Conservation (phyloP, 2,329 filamentous ascomycete species). For the Onygenales sp. region DNA sequence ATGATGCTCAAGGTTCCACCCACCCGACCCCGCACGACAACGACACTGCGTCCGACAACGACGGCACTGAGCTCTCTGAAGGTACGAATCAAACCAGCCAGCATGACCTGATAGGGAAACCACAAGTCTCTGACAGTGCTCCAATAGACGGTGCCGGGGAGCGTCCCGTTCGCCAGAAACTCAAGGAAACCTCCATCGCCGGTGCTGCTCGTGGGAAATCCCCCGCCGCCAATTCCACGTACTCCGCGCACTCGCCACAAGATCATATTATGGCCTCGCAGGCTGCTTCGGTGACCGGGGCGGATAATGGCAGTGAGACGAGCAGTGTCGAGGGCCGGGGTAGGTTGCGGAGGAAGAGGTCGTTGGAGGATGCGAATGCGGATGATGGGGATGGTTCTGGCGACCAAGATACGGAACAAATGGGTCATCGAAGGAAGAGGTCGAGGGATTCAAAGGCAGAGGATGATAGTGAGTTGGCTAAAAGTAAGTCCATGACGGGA, state of each 20-base stretch:
- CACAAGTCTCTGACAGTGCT: conserved; percentile 9
- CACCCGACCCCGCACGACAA: background rate
- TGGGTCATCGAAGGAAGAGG: conserved; percentile 23
- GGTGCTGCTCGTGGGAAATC: conserved; percentile 16
- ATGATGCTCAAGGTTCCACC: background rate
- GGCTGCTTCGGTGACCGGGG: conserved; percentile 5
- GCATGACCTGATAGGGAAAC: conserved; percentile 11
- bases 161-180: conserved; percentile 49
- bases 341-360: conserved; percentile 31
- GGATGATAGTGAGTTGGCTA: conserved; percentile 2
- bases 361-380: conserved; percentile 31
- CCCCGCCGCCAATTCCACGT: conserved; percentile 5
- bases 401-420: conserved; percentile 12
- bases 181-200: conserved; percentile 53
- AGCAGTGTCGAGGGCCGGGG: conserved; percentile 25
- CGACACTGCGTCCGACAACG: background rate
- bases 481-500: background rate
- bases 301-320: conserved; percentile 12
- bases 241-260: conserved; percentile 8
- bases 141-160: conserved; percentile 36
- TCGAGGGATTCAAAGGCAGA: conserved; percentile 20
- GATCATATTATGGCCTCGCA: conserved; percentile 8
- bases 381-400: conserved; percentile 10
- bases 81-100: conserved; percentile 15
- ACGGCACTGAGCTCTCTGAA: conserved; percentile 12